Conservation (phyloP, 2,329 filamentous ascomycete genomes). For the Penicillium sp. region DNA sequence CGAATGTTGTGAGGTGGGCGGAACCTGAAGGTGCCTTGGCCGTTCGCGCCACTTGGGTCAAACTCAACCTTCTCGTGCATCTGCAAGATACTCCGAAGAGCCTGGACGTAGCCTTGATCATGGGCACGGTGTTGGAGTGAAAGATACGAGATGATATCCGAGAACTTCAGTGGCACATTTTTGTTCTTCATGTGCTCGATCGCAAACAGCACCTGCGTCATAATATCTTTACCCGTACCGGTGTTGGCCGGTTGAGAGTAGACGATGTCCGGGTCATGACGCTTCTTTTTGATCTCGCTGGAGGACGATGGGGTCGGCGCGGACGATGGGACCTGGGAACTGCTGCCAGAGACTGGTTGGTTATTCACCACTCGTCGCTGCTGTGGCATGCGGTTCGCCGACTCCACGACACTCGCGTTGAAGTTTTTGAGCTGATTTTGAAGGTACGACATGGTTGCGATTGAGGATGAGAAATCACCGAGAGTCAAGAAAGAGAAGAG, state of each 20-base stretch:
- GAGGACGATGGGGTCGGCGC: constrained; percentile 33
- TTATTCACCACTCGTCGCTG: constrained; percentile 52
- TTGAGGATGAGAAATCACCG: neutral
- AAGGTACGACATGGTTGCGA: constrained; percentile 60
- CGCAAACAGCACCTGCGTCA: constrained; percentile 84
- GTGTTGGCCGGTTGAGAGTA: constrained; percentile 77
- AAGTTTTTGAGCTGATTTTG: constrained; percentile 65
- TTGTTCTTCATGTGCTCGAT: constrained; percentile 77
- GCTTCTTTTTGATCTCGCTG: constrained; percentile 56
- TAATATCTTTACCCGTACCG: constrained; percentile 73
- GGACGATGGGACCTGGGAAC: constrained; percentile 51
- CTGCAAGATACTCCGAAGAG: constrained; percentile 67
- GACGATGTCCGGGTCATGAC: constrained; percentile 55
- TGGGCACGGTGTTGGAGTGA: constrained; percentile 65
- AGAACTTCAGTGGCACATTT: constrained; percentile 66
- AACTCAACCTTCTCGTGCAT: constrained; percentile 63
- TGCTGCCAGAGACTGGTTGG: constrained; percentile 56
- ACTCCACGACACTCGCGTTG: constrained; percentile 61
- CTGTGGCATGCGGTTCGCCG: constrained; percentile 62
- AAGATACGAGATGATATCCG: constrained; percentile 77
- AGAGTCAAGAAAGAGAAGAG: constrained; percentile 8
- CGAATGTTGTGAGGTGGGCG: constrained; percentile 80
- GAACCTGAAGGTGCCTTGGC: constrained; percentile 76
- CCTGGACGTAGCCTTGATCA: constrained; percentile 56
- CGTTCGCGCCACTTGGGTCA: constrained; percentile 60